These are phyloP conservation scores for Globisporangium okanoganense DNA, from an alignment of 352 stramenopile species.

Conservation along the genomic window DNA sequence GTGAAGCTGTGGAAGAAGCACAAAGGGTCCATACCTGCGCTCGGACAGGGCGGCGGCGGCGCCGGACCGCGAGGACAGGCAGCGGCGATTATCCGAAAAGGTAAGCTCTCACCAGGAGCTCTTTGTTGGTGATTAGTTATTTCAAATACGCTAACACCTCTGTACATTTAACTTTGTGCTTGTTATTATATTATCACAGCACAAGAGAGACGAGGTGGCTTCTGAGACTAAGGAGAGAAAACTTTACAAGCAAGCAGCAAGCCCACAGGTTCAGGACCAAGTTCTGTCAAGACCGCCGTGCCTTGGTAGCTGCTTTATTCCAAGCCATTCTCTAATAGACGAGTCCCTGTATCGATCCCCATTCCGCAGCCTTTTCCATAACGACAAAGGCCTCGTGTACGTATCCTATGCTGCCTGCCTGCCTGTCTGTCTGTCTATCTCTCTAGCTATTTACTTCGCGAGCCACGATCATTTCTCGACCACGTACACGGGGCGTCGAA, in stretches of 20 bases:
- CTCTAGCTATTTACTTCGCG: constrained; percentile 1
- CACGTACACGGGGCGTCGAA: constrained; percentile 71
- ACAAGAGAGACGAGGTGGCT: constrained; percentile 50
- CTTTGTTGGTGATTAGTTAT: background rate
- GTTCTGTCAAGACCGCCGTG: background rate
- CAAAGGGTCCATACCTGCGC: constrained; percentile 65
- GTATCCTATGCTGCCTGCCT: background rate
- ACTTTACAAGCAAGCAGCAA: background rate
- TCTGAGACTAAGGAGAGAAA: constrained; percentile 18
- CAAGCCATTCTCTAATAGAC: constrained; percentile 2
- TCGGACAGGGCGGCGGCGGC: constrained; percentile 67
- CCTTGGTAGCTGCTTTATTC: background rate
- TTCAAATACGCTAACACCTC: background rate
- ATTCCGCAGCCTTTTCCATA: too few species aligned
- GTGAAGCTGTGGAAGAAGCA: constrained; percentile 89
- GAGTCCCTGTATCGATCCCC: background rate
- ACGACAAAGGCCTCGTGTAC: background rate
- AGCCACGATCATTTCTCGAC: constrained; percentile 40
- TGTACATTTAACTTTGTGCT: background rate
- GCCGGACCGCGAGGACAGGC: constrained; percentile 63
- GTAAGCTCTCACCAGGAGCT: constrained; percentile 13
- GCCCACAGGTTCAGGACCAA: background rate
- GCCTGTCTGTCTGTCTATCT: background rate
- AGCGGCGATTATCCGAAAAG: constrained; percentile 79
- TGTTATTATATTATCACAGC: constrained; percentile 18